A percentile compares a stretch with the other conserved stretches of the same genome.
phyloP scores from a whole-genome alignment of 768 basidiomycete genomes.

The Mycena metata region DNA sequence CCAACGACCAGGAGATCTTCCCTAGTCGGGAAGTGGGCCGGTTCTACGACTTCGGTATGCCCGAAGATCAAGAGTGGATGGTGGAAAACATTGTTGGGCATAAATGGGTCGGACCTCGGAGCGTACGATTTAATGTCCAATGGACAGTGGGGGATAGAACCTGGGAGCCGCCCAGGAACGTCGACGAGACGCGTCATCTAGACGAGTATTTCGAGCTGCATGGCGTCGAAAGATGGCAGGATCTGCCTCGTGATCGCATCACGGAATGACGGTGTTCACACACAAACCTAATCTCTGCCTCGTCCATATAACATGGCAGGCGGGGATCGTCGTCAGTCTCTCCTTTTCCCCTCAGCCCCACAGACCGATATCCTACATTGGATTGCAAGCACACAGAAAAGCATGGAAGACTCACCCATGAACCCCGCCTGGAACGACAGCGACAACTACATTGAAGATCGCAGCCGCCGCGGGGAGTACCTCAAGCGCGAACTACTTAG shows the following conservation, averaged over 20 bases:
- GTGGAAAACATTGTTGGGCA: slow-evolving; percentile 49
- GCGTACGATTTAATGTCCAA: slow-evolving; percentile 43
- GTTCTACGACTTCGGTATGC: slow-evolving; percentile 52
- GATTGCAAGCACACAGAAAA: too few species aligned
- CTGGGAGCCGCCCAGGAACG: slow-evolving; percentile 45
- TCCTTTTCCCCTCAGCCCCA: too few species aligned
- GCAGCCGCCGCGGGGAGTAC: too few species aligned
- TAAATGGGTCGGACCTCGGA: not conserved
- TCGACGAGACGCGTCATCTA: slow-evolving; percentile 32
- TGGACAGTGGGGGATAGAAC: slow-evolving; percentile 51
- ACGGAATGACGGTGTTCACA: not conserved
- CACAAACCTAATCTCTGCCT: too few species aligned
- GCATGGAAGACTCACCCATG: too few species aligned
- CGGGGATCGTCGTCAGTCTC: too few species aligned
- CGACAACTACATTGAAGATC: too few species aligned
- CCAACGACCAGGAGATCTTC: too few species aligned
- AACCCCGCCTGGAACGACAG: too few species aligned
- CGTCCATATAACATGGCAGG: too few species aligned
- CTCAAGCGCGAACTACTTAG: too few species aligned
- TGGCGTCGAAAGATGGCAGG: slow-evolving; percentile 3
- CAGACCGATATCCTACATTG: too few species aligned
- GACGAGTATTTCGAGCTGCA: not conserved
- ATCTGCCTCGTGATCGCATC: not conserved
- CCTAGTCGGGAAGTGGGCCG: slow-evolving; percentile 38
- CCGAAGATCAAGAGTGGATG: slow-evolving; percentile 51